Evolutionary conservation across 257 asterid species (phyloP).

Genomic region (Plectranthus barbatus): DNA sequence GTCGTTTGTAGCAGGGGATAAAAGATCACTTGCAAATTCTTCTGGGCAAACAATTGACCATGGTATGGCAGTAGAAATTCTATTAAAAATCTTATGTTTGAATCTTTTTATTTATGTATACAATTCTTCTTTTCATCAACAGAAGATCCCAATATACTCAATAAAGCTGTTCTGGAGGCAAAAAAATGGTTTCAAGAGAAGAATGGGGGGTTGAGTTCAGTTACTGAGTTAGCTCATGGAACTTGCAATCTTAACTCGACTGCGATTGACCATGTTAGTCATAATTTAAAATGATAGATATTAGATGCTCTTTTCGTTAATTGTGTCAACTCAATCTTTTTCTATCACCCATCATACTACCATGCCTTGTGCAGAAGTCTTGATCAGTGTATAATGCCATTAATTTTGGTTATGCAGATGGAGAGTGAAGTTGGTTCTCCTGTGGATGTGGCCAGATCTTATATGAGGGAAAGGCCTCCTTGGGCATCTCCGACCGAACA

Average conservation of each 20-base stretch:
- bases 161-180: conserved; percentile 60
- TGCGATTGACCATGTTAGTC: conserved; percentile 34
- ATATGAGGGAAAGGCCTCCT: conserved; percentile 72
- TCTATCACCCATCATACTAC: not conserved
- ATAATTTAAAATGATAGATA: conserved; percentile 3
- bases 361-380: conserved; percentile 8
- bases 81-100: not conserved
- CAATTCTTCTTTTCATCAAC: conserved; percentile 17
- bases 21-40: conserved; percentile 10
- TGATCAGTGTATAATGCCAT: conserved; percentile 15
- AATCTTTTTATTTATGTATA: conserved; percentile 3
- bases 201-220: conserved; percentile 41
- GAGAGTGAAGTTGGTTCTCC: conserved; percentile 61
- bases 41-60: conserved; percentile 19
- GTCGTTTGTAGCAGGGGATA: conserved; percentile 34
- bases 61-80: conserved; percentile 30
- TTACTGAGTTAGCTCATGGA: conserved; percentile 28
- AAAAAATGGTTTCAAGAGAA: conserved; percentile 65
- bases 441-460: conserved; percentile 67
- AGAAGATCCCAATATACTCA: conserved; percentile 36
- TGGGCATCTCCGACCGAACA: conserved; percentile 72
- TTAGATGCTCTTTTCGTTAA: not conserved
- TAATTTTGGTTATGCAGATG: conserved; percentile 32
- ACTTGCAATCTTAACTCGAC: conserved; percentile 22
- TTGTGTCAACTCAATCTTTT: not conserved